Evolutionary conservation across 805 yeast genomes (phyloP), one percentile per base, ranked within the genome.

Genomic region (Huiozyma sinensis): DNA sequence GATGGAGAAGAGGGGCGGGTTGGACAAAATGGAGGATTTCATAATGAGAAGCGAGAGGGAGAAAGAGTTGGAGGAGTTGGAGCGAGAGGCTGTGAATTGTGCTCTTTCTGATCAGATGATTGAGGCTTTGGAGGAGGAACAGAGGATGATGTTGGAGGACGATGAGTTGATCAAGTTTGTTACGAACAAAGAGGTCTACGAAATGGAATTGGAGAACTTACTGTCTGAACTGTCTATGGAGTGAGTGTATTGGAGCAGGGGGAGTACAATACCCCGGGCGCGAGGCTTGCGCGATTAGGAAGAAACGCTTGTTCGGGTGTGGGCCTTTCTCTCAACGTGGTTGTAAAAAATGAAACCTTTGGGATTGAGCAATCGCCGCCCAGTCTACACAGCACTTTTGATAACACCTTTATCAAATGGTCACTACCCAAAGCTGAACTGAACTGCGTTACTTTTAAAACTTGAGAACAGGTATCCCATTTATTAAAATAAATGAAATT

Each of bases 11-110:
- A 49, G 63, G 28, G 62, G 65, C 28, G 64, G 65, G 0, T 13
- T 48, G 10, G 52, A 49, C 3, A 43, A 43, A 17, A 59, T 61
- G 64, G 63, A 58, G 40, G 39, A 48, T 6, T 57, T 59, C 36
- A 51, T 61, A 5, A 54, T 58, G 58, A 41, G 47, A 9, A 45
- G 53, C 9, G 61, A 57, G 37, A 44, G 46, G 8, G 38, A 29
- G 12, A 38, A 44, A 33, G 58, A 58, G 36, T 33, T 46, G 27
- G 41, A 48, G 13, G 17, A 40, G 4, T 41, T 54, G 34, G 46
- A 50, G 9, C 5, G 12, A 12, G 52, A 53, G 39, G 61, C 61
- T 3, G 47, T 47, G 17, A 37, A 45, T 11, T 44, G 59, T 45
- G 41, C 47, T 1, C 33, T 60, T 5, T 50, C 57, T 1, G 47